These are phyloP conservation scores for Cyphellophora attinorum DNA, from an alignment of 2,329 filamentous ascomycete species.

Conservation along the genomic window DNA sequence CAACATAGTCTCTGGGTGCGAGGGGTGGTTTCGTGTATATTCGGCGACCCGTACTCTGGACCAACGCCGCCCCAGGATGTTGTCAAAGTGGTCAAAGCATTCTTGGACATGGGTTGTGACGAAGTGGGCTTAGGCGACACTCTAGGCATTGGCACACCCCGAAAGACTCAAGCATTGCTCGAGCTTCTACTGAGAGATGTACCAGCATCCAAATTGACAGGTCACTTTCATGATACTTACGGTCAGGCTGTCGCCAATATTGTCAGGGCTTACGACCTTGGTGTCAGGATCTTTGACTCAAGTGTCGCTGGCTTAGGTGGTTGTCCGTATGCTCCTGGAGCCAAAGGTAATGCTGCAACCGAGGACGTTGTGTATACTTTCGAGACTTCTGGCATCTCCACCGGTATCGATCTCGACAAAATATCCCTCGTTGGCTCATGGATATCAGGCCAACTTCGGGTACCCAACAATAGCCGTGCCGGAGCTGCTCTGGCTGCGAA, in stretches of 20 bases:
- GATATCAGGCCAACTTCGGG: slow-evolving; percentile 57
- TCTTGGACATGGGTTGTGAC: slow-evolving; percentile 79
- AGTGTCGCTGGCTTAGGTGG: slow-evolving; percentile 72
- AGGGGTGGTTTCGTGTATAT: slow-evolving; percentile 32
- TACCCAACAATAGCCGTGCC: slow-evolving; percentile 55
- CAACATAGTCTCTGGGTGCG: slow-evolving; percentile 22
- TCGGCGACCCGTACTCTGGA: slow-evolving; percentile 39
- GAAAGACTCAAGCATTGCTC: slow-evolving; percentile 23
- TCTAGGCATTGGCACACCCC: slow-evolving; percentile 69
- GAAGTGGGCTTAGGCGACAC: slow-evolving; percentile 86
- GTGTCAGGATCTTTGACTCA: slow-evolving; percentile 67
- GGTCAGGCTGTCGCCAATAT: slow-evolving; percentile 75
- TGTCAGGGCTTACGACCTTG: slow-evolving; percentile 64
- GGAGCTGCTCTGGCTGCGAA: slow-evolving; percentile 42
- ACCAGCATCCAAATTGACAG: slow-evolving; percentile 59
- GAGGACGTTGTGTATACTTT: slow-evolving; percentile 71
- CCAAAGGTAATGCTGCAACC: slow-evolving; percentile 75
- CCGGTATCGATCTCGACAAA: slow-evolving; percentile 32
- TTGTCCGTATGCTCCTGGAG: slow-evolving; percentile 74
- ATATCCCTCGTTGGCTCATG: slow-evolving; percentile 60
- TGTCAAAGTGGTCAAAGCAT: slow-evolving; percentile 42
- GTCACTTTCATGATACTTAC: slow-evolving; percentile 85
- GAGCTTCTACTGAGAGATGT: slow-evolving; percentile 33
- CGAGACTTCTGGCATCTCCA: slow-evolving; percentile 46
- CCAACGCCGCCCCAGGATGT: slow-evolving; percentile 40